phyloP scores from a whole-genome alignment of 768 basidiomycete species.

The Boletus subcaerulescens region DNA sequence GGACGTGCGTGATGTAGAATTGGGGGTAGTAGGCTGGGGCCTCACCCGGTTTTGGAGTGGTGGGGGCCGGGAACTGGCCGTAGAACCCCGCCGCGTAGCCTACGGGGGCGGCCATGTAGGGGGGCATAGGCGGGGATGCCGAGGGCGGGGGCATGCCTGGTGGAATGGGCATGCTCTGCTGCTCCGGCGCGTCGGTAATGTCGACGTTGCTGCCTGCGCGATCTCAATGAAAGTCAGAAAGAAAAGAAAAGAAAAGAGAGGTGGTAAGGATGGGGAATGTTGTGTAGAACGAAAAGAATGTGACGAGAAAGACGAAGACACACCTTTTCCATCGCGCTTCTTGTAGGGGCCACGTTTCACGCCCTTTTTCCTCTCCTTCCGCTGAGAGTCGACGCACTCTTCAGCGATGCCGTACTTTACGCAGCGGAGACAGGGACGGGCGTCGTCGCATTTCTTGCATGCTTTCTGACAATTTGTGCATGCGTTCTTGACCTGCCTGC shows the following conservation, averaged over 20 bases:
- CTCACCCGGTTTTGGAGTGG: conserved; percentile 50
- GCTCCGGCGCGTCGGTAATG: conserved; percentile 40
- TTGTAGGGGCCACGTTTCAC: conserved; percentile 88
- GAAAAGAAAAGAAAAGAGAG: conserved; percentile 10
- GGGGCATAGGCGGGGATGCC: conserved; percentile 46
- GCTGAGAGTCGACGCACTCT: conserved; percentile 85
- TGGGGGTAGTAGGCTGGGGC: conserved; percentile 50
- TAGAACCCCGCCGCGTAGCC: conserved; percentile 56
- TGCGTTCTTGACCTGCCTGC: conserved; percentile 87
- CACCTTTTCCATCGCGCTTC: conserved; percentile 92
- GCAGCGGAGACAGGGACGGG: conserved; percentile 88
- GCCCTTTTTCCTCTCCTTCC: conserved; percentile 90
- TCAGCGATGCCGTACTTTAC: conserved; percentile 87
- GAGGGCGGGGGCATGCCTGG: conserved; percentile 41
- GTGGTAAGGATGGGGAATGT: conserved; percentile 4
- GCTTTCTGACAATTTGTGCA: conserved; percentile 90
- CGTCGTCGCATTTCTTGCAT: conserved; percentile 91
- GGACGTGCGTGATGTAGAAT: conserved; percentile 47
- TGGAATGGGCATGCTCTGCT: conserved; percentile 41
- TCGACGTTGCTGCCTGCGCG: conserved; percentile 58
- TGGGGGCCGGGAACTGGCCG: conserved; percentile 50
- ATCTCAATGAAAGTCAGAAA: conserved; percentile 51
- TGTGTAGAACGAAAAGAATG: conserved; percentile 18
- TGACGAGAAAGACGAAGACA: conserved; percentile 36
- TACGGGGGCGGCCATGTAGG: conserved; percentile 49